Percentiles rank a stretch among this genome's conserved stretches.
Conservation (phyloP, 352 stramenopile genomes). For the Globisporangium carolinianum region DNA sequence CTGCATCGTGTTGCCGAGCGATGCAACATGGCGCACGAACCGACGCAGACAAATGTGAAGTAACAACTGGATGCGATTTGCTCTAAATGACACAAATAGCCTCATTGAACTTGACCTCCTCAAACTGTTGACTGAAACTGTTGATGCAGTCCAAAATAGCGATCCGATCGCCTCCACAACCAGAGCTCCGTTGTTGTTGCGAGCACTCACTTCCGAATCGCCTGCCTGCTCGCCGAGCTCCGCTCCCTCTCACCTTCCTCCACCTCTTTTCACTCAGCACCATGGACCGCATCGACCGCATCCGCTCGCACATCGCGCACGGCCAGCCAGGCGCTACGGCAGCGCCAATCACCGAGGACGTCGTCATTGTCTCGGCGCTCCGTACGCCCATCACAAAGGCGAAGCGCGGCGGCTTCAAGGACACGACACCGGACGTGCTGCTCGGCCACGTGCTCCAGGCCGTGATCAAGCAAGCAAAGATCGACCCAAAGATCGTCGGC, state of each 20-base stretch:
- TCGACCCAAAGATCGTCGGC: conserved; percentile 68
- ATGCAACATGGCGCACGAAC: no score
- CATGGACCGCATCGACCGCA: conserved; percentile 74
- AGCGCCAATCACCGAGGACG: conserved; percentile 48
- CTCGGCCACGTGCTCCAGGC: conserved; percentile 80
- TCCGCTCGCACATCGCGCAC: conserved; percentile 55
- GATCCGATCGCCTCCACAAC: background rate
- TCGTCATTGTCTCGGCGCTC: conserved; percentile 79
- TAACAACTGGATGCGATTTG: background rate
- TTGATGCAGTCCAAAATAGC: background rate
- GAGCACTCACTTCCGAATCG: background rate
- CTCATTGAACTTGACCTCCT: no score
- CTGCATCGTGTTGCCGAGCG: background rate
- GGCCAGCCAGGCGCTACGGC: conserved; percentile 14
- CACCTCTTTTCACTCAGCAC: background rate
- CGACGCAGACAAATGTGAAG: background rate
- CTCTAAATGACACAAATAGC: background rate
- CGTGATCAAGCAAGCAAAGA: conserved; percentile 75
- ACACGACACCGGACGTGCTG: conserved; percentile 88
- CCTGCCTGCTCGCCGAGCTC: background rate
- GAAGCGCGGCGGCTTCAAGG: conserved; percentile 86
- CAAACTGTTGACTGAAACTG: background rate
- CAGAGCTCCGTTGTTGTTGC: no score
- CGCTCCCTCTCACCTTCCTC: no score
- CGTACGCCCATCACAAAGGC: conserved; percentile 86